phyloP scores from a whole-genome alignment of 441 rosid species.

The Biscutella laevigata region DNA sequence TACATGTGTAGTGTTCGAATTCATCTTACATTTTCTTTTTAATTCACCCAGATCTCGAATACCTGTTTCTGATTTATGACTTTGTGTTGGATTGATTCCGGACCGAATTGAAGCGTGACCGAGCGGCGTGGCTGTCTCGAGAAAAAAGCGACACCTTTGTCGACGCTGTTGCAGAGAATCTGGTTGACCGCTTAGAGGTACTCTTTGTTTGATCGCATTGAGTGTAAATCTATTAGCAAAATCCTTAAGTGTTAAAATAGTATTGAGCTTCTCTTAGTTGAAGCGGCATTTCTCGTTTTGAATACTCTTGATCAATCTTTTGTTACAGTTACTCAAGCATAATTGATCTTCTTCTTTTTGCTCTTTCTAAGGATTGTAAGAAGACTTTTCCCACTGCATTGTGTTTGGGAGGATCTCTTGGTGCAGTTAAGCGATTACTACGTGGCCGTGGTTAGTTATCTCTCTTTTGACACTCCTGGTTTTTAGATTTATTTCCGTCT shows the following conservation, averaged over 20 bases:
- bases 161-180: conserved; percentile 88
- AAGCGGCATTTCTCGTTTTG: not conserved
- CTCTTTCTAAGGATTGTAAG: conserved; percentile 64
- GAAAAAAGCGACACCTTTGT: conserved; percentile 49
- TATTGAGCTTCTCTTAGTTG: not conserved
- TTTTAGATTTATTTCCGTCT: not conserved
- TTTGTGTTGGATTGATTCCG: not conserved
- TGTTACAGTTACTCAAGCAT: too few relatives aligned
- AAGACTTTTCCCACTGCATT: conserved; percentile 74
- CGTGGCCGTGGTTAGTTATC: conserved; percentile 64
- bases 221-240: conserved; percentile 2
- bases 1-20: conserved; percentile 43
- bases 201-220: not conserved
- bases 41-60: not conserved
- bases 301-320: too few relatives aligned
- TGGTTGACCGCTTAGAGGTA: conserved; percentile 89
- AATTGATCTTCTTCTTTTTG: conserved; percentile 2
- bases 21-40: not conserved
- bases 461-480: not conserved
- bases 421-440: conserved; percentile 47
- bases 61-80: not conserved
- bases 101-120: conserved; percentile 62
- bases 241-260: not conserved
- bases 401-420: conserved; percentile 80
- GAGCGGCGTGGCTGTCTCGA: conserved; percentile 87